Percentiles rank a stretch among this genome's conserved stretches.
phyloP scores from a whole-genome alignment of 768 basidiomycete genomes.

The Phylloporus arenicola region DNA sequence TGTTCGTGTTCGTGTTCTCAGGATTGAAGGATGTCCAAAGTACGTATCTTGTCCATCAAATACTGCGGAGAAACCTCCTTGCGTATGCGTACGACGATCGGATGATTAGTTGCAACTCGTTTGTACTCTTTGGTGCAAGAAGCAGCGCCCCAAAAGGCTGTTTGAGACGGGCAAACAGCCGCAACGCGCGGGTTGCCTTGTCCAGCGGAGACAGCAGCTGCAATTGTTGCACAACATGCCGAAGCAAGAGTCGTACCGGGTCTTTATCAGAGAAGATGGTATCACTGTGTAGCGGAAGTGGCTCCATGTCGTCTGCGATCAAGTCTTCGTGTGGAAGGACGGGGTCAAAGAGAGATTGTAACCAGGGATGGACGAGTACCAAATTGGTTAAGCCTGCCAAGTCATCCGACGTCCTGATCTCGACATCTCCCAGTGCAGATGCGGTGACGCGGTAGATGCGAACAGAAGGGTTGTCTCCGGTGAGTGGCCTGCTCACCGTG shows the following conservation, averaged over 20 bases:
- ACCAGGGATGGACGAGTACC: slow-evolving; percentile 19
- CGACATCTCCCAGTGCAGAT: slow-evolving; percentile 3
- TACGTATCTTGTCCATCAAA: slow-evolving; percentile 12
- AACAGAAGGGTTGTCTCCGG: background rate
- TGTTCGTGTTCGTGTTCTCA: too few relatives aligned
- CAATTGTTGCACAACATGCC: background rate
- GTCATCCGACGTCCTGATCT: slow-evolving; percentile 11
- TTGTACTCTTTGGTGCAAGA: slow-evolving; percentile 13
- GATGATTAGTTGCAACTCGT: slow-evolving; percentile 15
- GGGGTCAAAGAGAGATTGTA: slow-evolving; percentile 11
- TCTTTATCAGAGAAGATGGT: background rate
- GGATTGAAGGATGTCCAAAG: slow-evolving; percentile 11
- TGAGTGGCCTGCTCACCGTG: slow-evolving; percentile 7
- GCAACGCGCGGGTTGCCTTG: slow-evolving; percentile 11
- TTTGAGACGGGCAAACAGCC: slow-evolving; percentile 9
- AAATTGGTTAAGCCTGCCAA: slow-evolving; percentile 4
- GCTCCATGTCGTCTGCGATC: slow-evolving; percentile 9
- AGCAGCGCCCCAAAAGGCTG: slow-evolving; percentile 16
- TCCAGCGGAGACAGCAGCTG: slow-evolving; percentile 13
- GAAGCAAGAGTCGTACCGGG: background rate
- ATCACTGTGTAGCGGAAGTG: background rate
- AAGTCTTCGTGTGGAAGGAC: slow-evolving; percentile 17
- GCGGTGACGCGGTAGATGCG: slow-evolving; percentile 14
- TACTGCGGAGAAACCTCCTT: slow-evolving; percentile 5
- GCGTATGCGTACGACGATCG: slow-evolving; percentile 11